A percentile compares a stretch with the other conserved stretches of the same genome.
These are phyloP conservation scores for Xylaria sp. DNA, from an alignment of 2,329 filamentous ascomycete genomes.

Conservation along the genomic window DNA sequence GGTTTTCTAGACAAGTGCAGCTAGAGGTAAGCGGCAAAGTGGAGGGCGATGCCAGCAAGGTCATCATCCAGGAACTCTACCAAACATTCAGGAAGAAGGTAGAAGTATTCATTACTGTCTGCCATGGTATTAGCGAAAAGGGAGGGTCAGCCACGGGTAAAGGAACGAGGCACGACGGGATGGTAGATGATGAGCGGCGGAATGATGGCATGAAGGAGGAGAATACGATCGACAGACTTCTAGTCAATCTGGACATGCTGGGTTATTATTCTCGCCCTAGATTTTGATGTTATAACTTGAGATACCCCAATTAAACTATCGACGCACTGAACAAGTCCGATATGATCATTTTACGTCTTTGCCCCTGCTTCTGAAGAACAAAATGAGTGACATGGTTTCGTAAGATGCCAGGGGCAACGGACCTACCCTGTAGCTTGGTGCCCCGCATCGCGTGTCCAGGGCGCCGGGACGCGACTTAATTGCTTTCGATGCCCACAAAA, in stretches of 20 bases:
- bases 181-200: constrained; percentile 52
- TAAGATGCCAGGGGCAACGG: neutral
- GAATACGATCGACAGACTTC: constrained; percentile 74
- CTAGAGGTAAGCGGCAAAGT: constrained; percentile 53
- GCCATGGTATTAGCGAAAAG: constrained; percentile 74
- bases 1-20: constrained; percentile 69
- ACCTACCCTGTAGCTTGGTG: constrained; percentile 13
- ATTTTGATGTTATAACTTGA: constrained; percentile 38
- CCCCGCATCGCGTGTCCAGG: constrained; percentile 41
- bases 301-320: constrained; percentile 42
- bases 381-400: neutral
- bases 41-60: constrained; percentile 44
- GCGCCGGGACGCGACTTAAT: constrained; percentile 30
- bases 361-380: neutral
- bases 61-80: constrained; percentile 64
- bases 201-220: constrained; percentile 55
- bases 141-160: constrained; percentile 57
- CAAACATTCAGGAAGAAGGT: constrained; percentile 75
- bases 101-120: constrained; percentile 79
- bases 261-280: constrained; percentile 65
- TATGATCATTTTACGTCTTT: neutral
- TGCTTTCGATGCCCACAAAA: constrained; percentile 27
- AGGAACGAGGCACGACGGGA: constrained; percentile 41
- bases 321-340: neutral
- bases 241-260: constrained; percentile 77